Evolutionary conservation across 805 yeast species (phyloP).

Genomic region (Spathaspora boniae): DNA sequence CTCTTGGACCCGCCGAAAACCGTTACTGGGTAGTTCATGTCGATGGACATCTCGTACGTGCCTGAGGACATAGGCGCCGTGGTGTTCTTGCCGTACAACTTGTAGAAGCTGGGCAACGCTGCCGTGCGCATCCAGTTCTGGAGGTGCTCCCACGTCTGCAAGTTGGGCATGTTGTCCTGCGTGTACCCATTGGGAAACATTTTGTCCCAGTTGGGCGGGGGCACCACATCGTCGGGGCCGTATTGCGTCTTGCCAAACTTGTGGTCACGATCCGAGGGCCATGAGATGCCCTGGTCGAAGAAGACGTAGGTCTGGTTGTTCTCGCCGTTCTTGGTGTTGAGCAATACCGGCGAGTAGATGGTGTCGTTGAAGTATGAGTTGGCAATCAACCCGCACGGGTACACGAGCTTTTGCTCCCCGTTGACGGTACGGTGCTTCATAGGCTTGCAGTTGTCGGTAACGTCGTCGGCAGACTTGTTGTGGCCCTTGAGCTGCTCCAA

Average conservation of each 20-base stretch:
- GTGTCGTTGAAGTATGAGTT: slow-evolving; percentile 92
- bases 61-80: slow-evolving; percentile 57
- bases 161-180: slow-evolving; percentile 72
- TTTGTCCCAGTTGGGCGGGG: slow-evolving; percentile 90
- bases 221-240: slow-evolving; percentile 66
- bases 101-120: slow-evolving; percentile 84
- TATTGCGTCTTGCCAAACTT: slow-evolving; percentile 74
- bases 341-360: slow-evolving; percentile 50
- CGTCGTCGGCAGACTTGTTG: slow-evolving; percentile 50
- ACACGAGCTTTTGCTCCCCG: slow-evolving; percentile 44
- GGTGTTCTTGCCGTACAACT: slow-evolving; percentile 74
- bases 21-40: slow-evolving; percentile 75
- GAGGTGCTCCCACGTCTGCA: slow-evolving; percentile 74
- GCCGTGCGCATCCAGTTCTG: slow-evolving; percentile 99
- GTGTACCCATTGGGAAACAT: slow-evolving; percentile 85
- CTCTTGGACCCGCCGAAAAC: slow-evolving; percentile 88
- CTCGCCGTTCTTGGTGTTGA: slow-evolving; percentile 42
- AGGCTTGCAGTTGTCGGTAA: slow-evolving; percentile 42
- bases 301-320: slow-evolving; percentile 43
- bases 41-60: slow-evolving; percentile 64
- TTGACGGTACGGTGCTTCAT: slow-evolving; percentile 37
- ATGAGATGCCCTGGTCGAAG: slow-evolving; percentile 65
- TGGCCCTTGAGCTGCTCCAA: slow-evolving; percentile 76
- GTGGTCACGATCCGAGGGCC: slow-evolving; percentile 69
- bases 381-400: slow-evolving; percentile 95